Percentiles rank a stretch among this genome's conserved stretches.
phyloP scores from a whole-genome alignment of 129 eudicot genomes.

The Gnaphalium uliginosum region DNA sequence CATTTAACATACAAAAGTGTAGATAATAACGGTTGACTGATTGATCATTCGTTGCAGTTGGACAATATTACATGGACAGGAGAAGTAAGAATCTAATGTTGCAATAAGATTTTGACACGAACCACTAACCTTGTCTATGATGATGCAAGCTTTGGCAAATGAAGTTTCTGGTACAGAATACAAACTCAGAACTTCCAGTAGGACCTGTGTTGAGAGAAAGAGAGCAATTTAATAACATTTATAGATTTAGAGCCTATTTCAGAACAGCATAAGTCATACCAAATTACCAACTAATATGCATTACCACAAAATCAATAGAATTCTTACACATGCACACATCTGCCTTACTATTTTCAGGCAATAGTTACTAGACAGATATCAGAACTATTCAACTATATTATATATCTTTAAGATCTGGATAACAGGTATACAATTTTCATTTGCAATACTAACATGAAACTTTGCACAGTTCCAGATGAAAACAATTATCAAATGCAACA shows the following conservation, averaged over 20 bases:
- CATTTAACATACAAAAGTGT: neutral
- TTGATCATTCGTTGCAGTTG: neutral
- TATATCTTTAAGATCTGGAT: neutral
- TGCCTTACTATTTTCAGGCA: neutral
- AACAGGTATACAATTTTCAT: neutral
- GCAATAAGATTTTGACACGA: slow-evolving; percentile 9
- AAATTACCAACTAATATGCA: slow-evolving; percentile 14
- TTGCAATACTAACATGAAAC: neutral
- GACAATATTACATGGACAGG: neutral
- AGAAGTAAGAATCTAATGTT: neutral
- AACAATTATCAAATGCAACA: slow-evolving; percentile 1
- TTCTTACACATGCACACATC: too few species aligned
- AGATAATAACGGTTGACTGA: neutral
- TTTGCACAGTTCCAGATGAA: slow-evolving; percentile 11
- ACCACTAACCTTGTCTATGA: slow-evolving; percentile 86
- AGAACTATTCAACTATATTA: neutral
- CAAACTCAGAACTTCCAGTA: slow-evolving; percentile 80
- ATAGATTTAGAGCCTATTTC: slow-evolving; percentile 1
- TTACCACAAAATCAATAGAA: neutral
- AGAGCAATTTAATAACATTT: neutral
- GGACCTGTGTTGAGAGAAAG: slow-evolving; percentile 52
- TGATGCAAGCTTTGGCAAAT: slow-evolving; percentile 84
- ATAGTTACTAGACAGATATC: neutral
- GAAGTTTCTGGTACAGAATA: slow-evolving; percentile 72
- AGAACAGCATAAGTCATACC: slow-evolving; percentile 9